Conservation (phyloP, 2,329 filamentous ascomycete species). For the Penicillium sclerotigenum region DNA sequence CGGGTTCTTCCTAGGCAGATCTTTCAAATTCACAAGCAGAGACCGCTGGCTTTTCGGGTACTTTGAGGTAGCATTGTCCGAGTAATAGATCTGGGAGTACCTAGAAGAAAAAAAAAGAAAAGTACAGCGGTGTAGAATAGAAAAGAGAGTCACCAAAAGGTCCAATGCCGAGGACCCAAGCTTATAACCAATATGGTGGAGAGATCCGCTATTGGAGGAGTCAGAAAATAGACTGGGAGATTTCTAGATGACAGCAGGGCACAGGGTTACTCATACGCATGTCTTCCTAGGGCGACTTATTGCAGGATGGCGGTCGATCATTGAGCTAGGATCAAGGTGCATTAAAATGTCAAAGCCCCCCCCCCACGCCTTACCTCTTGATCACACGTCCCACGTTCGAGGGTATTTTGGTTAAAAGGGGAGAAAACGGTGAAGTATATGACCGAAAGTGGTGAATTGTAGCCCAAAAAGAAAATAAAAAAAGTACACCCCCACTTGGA, state of each 20-base stretch:
- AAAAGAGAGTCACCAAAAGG: slow-evolving; percentile 21
- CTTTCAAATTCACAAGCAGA: slow-evolving; percentile 22
- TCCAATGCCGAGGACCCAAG: slow-evolving; percentile 24
- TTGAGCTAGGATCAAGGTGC: slow-evolving; percentile 33
- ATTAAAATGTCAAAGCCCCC: slow-evolving; percentile 24
- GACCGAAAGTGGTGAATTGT: slow-evolving; percentile 21
- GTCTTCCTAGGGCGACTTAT: slow-evolving; percentile 34
- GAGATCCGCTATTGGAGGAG: slow-evolving; percentile 36
- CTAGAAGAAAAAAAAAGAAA: slow-evolving; percentile 4
- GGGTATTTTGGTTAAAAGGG: background rate
- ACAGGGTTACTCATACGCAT: slow-evolving; percentile 37
- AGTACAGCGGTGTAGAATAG: slow-evolving; percentile 14
- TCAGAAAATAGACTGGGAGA: slow-evolving; percentile 36
- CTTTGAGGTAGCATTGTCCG: slow-evolving; percentile 33
- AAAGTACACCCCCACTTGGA: background rate
- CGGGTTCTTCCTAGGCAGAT: background rate
- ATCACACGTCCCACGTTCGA: slow-evolving; percentile 19
- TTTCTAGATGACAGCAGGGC: slow-evolving; percentile 38
- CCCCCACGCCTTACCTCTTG: slow-evolving; percentile 19
- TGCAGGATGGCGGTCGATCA: slow-evolving; percentile 40
- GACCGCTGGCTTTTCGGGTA: slow-evolving; percentile 21
- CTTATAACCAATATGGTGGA: slow-evolving; percentile 34
- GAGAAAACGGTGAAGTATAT: slow-evolving; percentile 30
- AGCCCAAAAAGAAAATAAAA: slow-evolving; percentile 5
- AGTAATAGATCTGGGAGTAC: slow-evolving; percentile 9